Conservation (phyloP, 495 filamentous ascomycete genomes). For the Aspergillus ellipticus region DNA sequence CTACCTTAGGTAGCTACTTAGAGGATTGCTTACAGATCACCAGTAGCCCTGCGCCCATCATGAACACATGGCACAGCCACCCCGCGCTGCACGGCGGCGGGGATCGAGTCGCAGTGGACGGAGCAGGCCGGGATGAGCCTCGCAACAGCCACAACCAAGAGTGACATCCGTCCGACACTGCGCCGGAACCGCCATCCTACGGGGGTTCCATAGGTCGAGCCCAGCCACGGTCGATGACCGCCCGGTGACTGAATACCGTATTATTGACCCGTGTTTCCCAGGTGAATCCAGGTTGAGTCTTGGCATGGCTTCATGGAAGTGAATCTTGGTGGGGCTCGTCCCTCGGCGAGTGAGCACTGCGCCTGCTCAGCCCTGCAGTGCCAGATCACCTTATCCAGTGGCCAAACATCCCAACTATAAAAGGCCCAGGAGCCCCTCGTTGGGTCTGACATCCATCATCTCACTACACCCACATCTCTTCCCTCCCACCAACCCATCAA, state of each 20-base stretch:
- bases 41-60: neutral
- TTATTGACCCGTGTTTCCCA: slow-evolving; percentile 1
- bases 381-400: slow-evolving; percentile 17
- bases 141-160: neutral
- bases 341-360: neutral
- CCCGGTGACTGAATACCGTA: neutral
- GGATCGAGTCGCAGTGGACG: neutral
- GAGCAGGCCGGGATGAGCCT: neutral
- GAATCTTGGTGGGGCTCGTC: slow-evolving; percentile 4
- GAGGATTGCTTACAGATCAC: neutral
- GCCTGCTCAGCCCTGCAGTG: slow-evolving; percentile 16
- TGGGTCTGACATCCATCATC: slow-evolving; percentile 21
- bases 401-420: slow-evolving; percentile 20
- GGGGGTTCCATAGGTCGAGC: neutral
- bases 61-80: slow-evolving; percentile 5
- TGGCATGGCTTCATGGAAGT: neutral
- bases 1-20: too few relatives aligned
- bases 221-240: neutral
- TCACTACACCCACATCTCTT: neutral
- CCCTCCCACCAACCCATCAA: neutral
- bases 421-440: slow-evolving; percentile 11
- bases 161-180: too few relatives aligned
- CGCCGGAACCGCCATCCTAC: neutral
- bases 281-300: slow-evolving; percentile 1
- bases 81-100: neutral